phyloP scores from a whole-genome alignment of 139 green algal species.

The Picochlorum sp. region DNA sequence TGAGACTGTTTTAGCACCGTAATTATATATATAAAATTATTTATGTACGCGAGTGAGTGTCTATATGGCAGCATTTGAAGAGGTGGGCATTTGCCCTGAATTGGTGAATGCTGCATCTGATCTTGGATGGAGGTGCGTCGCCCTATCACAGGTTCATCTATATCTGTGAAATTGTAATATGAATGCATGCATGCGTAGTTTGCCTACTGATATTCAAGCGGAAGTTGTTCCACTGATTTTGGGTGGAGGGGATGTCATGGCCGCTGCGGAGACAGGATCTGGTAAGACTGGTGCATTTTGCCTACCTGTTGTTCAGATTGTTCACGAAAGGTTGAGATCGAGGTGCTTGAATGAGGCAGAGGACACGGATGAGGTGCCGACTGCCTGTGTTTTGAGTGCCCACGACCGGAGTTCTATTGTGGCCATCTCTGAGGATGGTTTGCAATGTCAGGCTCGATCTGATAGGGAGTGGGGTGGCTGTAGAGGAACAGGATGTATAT shows the following conservation, averaged over 20 bases:
- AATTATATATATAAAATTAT: neutral
- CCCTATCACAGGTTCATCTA: neutral
- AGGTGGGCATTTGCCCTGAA: conserved; percentile 57
- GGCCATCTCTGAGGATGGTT: conserved; percentile 41
- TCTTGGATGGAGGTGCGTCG: conserved; percentile 53
- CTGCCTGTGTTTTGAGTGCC: conserved; percentile 25
- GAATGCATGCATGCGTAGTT: conserved; percentile 25
- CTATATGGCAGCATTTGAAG: conserved; percentile 56
- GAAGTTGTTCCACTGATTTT: conserved; percentile 73
- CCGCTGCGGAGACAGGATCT: conserved; percentile 81
- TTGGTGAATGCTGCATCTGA: conserved; percentile 55
- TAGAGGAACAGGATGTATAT: conserved; percentile 40
- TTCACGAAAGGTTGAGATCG: conserved; percentile 46
- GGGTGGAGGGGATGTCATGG: conserved; percentile 79
- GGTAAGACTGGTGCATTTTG: conserved; percentile 86
- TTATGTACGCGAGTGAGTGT: neutral
- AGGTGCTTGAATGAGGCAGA: conserved; percentile 1
- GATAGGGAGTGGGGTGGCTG: conserved; percentile 50
- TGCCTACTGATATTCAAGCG: conserved; percentile 67
- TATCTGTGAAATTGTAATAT: neutral
- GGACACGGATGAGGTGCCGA: neutral
- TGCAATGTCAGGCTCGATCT: conserved; percentile 41
- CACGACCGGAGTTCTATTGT: conserved; percentile 50
- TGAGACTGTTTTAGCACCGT: neutral
- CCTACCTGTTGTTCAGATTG: conserved; percentile 75